Percentiles rank a stretch among this genome's conserved stretches.
These are phyloP conservation scores for Pythium chondricola DNA, from an alignment of 352 stramenopile species.

Conservation along the genomic window DNA sequence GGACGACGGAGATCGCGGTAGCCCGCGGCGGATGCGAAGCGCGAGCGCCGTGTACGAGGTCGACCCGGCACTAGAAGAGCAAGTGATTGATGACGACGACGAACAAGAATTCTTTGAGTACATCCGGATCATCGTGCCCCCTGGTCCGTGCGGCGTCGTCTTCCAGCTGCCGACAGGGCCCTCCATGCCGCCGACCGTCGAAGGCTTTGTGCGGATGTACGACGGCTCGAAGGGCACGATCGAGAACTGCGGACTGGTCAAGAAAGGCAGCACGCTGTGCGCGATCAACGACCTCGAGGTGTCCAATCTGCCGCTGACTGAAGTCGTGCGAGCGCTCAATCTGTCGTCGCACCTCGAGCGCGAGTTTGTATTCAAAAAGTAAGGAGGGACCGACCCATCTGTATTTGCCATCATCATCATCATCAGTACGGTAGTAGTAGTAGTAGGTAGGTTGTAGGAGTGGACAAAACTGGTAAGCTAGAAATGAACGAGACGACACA, in stretches of 20 bases:
- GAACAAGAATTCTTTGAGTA: constrained; percentile 70
- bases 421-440: constrained; percentile 3
- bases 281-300: constrained; percentile 81
- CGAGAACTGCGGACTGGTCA: constrained; percentile 65
- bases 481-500: no score
- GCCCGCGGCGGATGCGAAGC: constrained; percentile 8
- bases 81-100: constrained; percentile 26
- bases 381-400: background rate
- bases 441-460: constrained; percentile 1
- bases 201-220: constrained; percentile 67
- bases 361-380: constrained; percentile 69
- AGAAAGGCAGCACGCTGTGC: constrained; percentile 57
- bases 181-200: constrained; percentile 39
- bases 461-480: no score
- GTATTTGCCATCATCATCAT: no score
- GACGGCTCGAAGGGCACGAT: constrained; percentile 67
- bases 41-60: constrained; percentile 14
- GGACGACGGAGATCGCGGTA: no score
- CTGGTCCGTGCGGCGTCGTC: constrained; percentile 63
- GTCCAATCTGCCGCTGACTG: constrained; percentile 47
- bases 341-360: constrained; percentile 63
- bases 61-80: constrained; percentile 5
- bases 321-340: constrained; percentile 70
- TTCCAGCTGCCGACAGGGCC: constrained; percentile 40
- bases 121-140: constrained; percentile 66